phyloP scores from a whole-genome alignment of 2,329 filamentous ascomycete species.

The Botrytis aclada region DNA sequence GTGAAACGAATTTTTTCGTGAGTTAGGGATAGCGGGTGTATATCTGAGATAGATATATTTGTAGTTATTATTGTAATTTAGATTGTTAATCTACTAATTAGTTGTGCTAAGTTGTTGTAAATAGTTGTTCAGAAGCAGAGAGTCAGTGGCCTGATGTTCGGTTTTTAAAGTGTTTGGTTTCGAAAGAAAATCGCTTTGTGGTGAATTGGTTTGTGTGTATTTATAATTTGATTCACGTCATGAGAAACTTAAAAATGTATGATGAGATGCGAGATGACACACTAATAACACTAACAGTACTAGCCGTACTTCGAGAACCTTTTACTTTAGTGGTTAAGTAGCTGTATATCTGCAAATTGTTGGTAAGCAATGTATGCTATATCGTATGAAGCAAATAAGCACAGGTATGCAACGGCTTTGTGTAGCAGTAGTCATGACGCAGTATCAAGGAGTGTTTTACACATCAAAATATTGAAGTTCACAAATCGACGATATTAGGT shows the following conservation, averaged over 20 bases:
- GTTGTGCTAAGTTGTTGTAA: not conserved
- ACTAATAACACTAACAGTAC: not conserved
- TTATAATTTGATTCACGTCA: not conserved
- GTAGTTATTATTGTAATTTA: not conserved
- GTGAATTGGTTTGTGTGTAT: not conserved
- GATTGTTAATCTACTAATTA: not conserved
- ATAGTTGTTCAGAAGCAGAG: not conserved
- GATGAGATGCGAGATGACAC: not conserved
- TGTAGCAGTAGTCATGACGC: not conserved
- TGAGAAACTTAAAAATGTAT: not conserved
- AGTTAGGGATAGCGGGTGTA: not conserved
- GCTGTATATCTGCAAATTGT: not conserved
- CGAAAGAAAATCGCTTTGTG: accelerated
- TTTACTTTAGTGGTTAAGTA: not conserved
- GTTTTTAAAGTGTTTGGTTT: not conserved
- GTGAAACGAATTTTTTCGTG: not conserved
- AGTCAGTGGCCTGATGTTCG: too few species aligned
- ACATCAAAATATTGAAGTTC: not conserved
- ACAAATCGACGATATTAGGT: not conserved
- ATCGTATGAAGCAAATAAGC: not conserved
- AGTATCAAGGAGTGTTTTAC: not conserved
- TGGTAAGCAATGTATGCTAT: too few species aligned
- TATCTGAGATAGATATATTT: not conserved
- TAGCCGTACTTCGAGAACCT: not conserved
- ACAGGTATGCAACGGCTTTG: not conserved